These are phyloP conservation scores for Ophiostoma triangulosporum DNA, from an alignment of 2,329 filamentous ascomycete species.

Conservation along the genomic window DNA sequence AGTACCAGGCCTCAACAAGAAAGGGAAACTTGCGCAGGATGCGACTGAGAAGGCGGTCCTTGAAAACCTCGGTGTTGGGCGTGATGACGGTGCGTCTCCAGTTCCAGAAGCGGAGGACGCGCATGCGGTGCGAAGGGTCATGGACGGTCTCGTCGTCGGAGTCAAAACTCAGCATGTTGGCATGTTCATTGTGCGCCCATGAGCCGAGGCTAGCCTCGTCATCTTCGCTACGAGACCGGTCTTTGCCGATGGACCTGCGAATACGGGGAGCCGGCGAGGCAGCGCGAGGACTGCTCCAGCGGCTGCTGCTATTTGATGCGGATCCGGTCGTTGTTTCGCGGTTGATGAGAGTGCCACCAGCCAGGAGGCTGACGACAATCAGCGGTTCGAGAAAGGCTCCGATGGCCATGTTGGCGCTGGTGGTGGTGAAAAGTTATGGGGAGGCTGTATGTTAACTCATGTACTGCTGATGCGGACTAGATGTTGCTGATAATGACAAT, in stretches of 20 bases:
- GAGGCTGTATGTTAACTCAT: background rate
- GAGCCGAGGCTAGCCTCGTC: background rate
- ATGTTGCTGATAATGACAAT: background rate
- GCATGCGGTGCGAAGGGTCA: slow-evolving; percentile 11
- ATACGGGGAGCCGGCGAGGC: slow-evolving; percentile 16
- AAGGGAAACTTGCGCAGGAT: slow-evolving; percentile 57
- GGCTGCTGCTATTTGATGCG: slow-evolving; percentile 9
- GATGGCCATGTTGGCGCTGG: slow-evolving; percentile 23
- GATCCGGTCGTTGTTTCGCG: slow-evolving; percentile 23
- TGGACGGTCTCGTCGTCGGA: background rate
- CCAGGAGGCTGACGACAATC: slow-evolving; percentile 44
- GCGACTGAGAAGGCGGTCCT: slow-evolving; percentile 46
- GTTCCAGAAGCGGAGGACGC: slow-evolving; percentile 25
- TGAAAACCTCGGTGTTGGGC: slow-evolving; percentile 48
- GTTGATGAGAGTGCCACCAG: slow-evolving; percentile 50
- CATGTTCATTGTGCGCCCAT: background rate
- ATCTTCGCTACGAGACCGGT: background rate
- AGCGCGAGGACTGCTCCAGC: slow-evolving; percentile 11
- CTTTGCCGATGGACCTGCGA: slow-evolving; percentile 10
- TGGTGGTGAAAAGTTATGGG: background rate
- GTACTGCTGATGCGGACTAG: background rate
- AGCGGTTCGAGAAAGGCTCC: slow-evolving; percentile 48
- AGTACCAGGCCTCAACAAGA: slow-evolving; percentile 63
- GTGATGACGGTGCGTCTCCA: slow-evolving; percentile 36
- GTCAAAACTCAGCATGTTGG: background rate